A percentile compares a stretch with the other conserved stretches of the same genome.
Evolutionary conservation across 1,139 yeast genomes (phyloP).

Genomic region (Entelexis paramagnoliae): DNA sequence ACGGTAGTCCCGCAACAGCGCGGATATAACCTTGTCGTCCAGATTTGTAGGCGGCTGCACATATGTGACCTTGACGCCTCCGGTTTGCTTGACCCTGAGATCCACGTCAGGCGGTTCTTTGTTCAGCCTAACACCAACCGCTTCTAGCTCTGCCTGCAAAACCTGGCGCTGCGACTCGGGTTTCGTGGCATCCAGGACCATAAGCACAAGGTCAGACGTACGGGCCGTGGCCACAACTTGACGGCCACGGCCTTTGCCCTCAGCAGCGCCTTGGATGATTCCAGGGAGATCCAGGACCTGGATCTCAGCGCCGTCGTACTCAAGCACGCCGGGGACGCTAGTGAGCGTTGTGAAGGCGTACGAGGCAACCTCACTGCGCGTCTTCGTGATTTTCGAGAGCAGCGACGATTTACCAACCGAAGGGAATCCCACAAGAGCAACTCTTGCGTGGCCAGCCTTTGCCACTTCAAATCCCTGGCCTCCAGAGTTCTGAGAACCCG

Average conservation of each 20-base stretch:
- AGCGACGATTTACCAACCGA: constrained; percentile 95
- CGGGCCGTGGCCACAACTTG: constrained; percentile 95
- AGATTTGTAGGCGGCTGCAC: constrained; percentile 73
- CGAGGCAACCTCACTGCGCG: constrained; percentile 88
- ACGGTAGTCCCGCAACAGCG: constrained; percentile 73
- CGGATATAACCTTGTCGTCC: constrained; percentile 68
- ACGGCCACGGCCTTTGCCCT: constrained; percentile 95
- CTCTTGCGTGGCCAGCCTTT: constrained; percentile 94
- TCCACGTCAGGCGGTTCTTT: constrained; percentile 71
- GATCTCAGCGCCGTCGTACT: constrained; percentile 92
- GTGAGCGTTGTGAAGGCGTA: constrained; percentile 94
- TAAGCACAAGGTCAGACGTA: constrained; percentile 83
- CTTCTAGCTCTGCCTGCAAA: constrained; percentile 79
- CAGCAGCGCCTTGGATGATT: constrained; percentile 91
- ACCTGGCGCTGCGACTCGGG: constrained; percentile 79
- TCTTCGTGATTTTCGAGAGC: constrained; percentile 72
- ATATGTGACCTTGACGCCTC: constrained; percentile 79
- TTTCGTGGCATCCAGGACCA: constrained; percentile 94
- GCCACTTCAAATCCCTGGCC: constrained; percentile 94
- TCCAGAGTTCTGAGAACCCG: constrained; percentile 59
- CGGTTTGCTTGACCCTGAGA: constrained; percentile 70
- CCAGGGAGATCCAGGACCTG: constrained; percentile 96
- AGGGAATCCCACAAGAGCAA: constrained; percentile 90
- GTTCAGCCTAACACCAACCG: constrained; percentile 86
- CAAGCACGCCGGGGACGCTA: constrained; percentile 90